Evolutionary conservation across 306 rosid species (phyloP), one percentile per base, ranked within the genome.

Genomic region (Rosa lucieae): DNA sequence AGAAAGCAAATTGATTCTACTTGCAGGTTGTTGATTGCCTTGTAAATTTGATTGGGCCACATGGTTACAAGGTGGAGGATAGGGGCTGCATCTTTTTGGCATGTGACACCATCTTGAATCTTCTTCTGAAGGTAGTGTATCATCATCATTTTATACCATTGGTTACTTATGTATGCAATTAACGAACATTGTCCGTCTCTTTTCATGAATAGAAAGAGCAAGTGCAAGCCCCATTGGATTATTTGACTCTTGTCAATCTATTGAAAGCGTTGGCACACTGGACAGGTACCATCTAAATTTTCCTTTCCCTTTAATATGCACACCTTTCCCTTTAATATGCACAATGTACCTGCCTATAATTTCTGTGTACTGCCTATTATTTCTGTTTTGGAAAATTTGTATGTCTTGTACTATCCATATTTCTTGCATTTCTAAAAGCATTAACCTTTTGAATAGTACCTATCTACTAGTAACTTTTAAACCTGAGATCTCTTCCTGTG

Each of bases 21-120:
- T 69, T 86, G 89, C 89, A 95, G 99, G 98, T 93, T 79, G 67
- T 89, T 61, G 88, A 90, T 73, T 93, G 98, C 90, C 85, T 95
- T 77, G 74, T 82, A 78, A 91, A 86, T 66, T 86, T 93, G 86
- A 79, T 88, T 72, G 83, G 89, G 74, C 66, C 84, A 71, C 66
- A 71, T 51, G 68, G 83, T 78, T 75, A 47, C 32, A 39, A 74
- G 84, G 88, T 83, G 61, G 90, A 89, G 79, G 86, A 90, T 70
- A 79, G 78, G 76, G 85, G 96, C 79, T 78, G 90, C 75, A 71
- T 89, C 83, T 87, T 91, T 82, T 80, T 91, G 92, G 98, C 98
- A 8, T 92, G 97, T 84, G 98, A 95, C 80, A 92, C 97, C 61
- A 78, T 93, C 76, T 67, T 92, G 91, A 95, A 92, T 83, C 79